These are phyloP conservation scores for Ganoderma meredithae DNA, from an alignment of 1,284 basidiomycete species.

Conservation along the genomic window DNA sequence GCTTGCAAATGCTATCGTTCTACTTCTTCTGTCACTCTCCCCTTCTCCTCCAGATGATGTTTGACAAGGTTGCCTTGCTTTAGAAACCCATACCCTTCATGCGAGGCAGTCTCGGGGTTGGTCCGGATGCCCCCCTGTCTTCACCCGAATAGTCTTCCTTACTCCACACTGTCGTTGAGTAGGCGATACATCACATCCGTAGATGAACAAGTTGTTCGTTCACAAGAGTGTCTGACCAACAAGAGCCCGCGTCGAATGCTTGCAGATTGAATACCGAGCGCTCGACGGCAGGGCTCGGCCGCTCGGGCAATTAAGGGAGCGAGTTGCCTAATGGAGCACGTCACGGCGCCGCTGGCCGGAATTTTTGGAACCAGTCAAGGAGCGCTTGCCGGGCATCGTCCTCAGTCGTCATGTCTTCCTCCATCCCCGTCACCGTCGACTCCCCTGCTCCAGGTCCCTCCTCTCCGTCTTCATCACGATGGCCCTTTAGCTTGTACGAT, in stretches of 20 bases:
- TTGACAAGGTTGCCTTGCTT: constrained; percentile 32
- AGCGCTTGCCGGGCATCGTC: constrained; percentile 31
- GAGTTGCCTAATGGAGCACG: constrained; percentile 25
- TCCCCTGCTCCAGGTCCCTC: constrained; percentile 29
- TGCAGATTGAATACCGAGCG: background rate
- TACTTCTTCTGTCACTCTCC: background rate
- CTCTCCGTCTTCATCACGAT: constrained; percentile 32
- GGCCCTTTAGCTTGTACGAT: constrained; percentile 71
- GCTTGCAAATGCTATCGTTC: background rate
- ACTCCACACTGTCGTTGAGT: too few relatives aligned
- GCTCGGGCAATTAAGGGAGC: background rate
- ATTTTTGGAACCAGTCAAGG: constrained; percentile 28
- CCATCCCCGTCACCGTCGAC: constrained; percentile 32
- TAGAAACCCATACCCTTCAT: constrained; percentile 33
- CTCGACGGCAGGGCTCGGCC: background rate
- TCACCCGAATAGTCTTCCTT: too few relatives aligned
- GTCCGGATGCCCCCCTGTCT: too few relatives aligned
- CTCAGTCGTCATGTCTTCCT: constrained; percentile 36
- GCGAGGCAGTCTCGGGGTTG: constrained; percentile 10
- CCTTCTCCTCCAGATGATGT: constrained; percentile 14
- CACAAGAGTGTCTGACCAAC: too few relatives aligned
- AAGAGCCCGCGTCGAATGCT: too few relatives aligned
- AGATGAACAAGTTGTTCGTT: too few relatives aligned
- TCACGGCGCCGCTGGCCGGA: constrained; percentile 24
- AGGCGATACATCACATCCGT: too few relatives aligned